Conservation (phyloP, 2,329 filamentous ascomycete species). For the Xylaria sp. region DNA sequence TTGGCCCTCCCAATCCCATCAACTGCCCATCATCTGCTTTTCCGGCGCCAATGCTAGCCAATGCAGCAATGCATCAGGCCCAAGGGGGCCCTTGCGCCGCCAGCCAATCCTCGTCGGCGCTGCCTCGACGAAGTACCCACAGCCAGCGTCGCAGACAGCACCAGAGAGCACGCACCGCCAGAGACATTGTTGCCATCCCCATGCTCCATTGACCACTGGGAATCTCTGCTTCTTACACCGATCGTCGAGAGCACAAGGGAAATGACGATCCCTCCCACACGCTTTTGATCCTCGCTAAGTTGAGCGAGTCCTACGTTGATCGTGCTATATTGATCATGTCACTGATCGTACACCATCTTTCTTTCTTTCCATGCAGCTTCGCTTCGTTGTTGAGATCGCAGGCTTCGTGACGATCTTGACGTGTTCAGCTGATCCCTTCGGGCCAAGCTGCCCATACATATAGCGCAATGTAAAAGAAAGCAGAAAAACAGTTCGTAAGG, state of each 20-base stretch:
- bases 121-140: conserved; percentile 34
- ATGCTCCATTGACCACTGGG: conserved; percentile 38
- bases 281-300: conserved; percentile 33
- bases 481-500: background rate
- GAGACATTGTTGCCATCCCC: conserved; percentile 22
- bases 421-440: conserved; percentile 19
- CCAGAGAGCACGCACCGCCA: background rate
- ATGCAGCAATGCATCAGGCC: conserved; percentile 19
- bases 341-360: conserved; percentile 23
- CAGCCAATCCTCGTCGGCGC: conserved; percentile 38
- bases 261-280: conserved; percentile 25
- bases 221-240: conserved; percentile 33
- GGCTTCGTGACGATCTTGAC: conserved; percentile 36
- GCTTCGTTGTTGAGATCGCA: conserved; percentile 22
- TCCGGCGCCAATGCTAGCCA: conserved; percentile 33
- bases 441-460: conserved; percentile 5
- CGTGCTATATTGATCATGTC: conserved; percentile 27
- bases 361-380: conserved; percentile 24
- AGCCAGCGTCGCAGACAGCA: conserved; percentile 35
- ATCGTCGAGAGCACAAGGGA: conserved; percentile 39
- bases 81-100: conserved; percentile 15
- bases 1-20: conserved; percentile 9
- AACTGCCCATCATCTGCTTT: conserved; percentile 34
- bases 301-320: conserved; percentile 34
- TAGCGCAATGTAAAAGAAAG: background rate